Evolutionary conservation across 805 yeast species (phyloP), one percentile per base, ranked within the genome.

Genomic region (Kregervanrija delftensis): DNA sequence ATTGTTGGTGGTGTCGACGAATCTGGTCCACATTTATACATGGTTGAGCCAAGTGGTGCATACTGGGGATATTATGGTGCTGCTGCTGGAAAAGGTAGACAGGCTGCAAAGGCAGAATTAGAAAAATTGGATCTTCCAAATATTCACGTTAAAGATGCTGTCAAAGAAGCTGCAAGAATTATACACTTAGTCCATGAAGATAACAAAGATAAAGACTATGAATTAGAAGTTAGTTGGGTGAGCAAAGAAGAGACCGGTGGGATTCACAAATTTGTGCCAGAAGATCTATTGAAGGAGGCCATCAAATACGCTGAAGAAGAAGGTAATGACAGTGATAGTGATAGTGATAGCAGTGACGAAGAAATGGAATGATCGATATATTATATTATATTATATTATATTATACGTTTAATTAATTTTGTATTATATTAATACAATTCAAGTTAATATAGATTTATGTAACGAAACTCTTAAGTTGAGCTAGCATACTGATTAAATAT

Each of bases 1-100:
- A 90, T 93, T 50, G 76, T 93, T 39, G 99, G 97, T 42, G 99
- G 99, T 53, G 79, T 86, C 40, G 98, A 91, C 62, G 83, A 79
- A 37, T 78, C 85, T 49, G 98, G 97, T 11, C 52, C 66, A 17
- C 97, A 91, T 64, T 75, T 93, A 56, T 91, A 84, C 68, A 93
- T 91, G 97, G 74, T 93, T 47, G 99, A 93, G 64, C 99, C 99
- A 56, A 86, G 95, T 63, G 99, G 99, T 50, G 73, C 88, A 1
- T 88, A 83, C 60, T 95, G 99, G 98, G 99, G 99, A 42, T 93
- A 93, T 68, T 74, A 77, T 44, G 99, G 96, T 49, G 95, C 96
- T 35, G 99, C 99, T 13, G 80, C 97, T 4, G 99, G 99, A 51
- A 93, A 91, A 65, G 99, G 99, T 40, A 81, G 98, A 66, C 99